Evolutionary conservation across 345 rosid genomes (phyloP).

Genomic region (Acer negundo): DNA sequence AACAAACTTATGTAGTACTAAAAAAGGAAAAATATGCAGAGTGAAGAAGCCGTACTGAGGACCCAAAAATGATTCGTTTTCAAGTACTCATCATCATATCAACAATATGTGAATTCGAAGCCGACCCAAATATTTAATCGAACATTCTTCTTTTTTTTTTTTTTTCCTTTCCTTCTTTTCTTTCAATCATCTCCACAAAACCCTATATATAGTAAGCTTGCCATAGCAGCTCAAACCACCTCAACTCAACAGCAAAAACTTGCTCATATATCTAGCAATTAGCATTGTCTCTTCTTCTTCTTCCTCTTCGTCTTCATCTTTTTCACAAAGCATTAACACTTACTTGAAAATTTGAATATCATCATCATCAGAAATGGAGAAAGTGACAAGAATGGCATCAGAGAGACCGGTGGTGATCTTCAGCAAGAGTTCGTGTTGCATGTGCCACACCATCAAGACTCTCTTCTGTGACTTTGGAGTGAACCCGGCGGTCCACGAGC

Average conservation of each 20-base stretch:
- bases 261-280: not conserved
- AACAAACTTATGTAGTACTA: not conserved
- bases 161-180: not conserved
- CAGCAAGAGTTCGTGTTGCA: conserved; percentile 75
- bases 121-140: conserved; percentile 35
- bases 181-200: not conserved
- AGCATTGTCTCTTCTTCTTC: not conserved
- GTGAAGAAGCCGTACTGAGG: conserved; percentile 32
- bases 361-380: conserved; percentile 48
- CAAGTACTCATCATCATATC: conserved; percentile 26
- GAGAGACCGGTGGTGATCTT: conserved; percentile 90
- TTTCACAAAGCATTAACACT: no score
- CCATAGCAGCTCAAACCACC: not conserved
- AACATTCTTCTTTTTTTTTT: conserved; percentile 28
- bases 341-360: not conserved
- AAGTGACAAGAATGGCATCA: conserved; percentile 52
- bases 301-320: not conserved
- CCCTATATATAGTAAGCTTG: conserved; percentile 32
- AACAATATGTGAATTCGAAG: conserved; percentile 24
- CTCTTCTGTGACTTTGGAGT: conserved; percentile 75
- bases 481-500: conserved; percentile 66
- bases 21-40: not conserved
- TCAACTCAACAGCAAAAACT: not conserved
- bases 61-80: conserved; percentile 35
- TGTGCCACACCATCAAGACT: conserved; percentile 80